phyloP scores from a whole-genome alignment of 768 basidiomycete species.

The Astraeus odoratus region DNA sequence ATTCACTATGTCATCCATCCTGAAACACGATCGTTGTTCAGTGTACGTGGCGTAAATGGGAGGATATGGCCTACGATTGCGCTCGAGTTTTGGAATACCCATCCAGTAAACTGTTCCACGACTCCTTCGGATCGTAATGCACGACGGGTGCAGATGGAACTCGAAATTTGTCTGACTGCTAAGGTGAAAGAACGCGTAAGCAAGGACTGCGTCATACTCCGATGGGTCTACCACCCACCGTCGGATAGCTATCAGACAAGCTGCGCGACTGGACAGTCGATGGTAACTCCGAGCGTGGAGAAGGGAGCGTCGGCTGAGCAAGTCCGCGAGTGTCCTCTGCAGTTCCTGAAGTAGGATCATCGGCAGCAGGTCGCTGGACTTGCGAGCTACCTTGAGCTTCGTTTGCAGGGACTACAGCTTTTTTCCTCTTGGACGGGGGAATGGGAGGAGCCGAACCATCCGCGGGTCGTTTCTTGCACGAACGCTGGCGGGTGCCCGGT shows the following conservation, averaged over 20 bases:
- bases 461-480: constrained; percentile 72
- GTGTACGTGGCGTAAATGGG: not conserved
- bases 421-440: constrained; percentile 50
- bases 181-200: constrained; percentile 6
- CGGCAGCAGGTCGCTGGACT: constrained; percentile 20
- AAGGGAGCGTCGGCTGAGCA: constrained; percentile 27
- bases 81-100: constrained; percentile 35
- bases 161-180: constrained; percentile 26
- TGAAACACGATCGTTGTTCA: constrained; percentile 16
- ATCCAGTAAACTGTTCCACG: constrained; percentile 44
- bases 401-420: constrained; percentile 27
- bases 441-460: constrained; percentile 45
- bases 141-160: constrained; percentile 21
- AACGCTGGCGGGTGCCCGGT: constrained; percentile 76
- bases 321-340: constrained; percentile 19
- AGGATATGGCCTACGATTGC: constrained; percentile 32
- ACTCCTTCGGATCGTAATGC: constrained; percentile 31
- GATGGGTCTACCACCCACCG: constrained; percentile 15
- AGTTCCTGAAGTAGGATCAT: constrained; percentile 20
- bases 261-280: constrained; percentile 22
- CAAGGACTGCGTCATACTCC: not conserved
- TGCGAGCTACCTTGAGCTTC: constrained; percentile 27
- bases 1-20: constrained; percentile 40
- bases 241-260: constrained; percentile 20
- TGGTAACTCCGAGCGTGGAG: constrained; percentile 25